Evolutionary conservation across 2,329 filamentous ascomycete species (phyloP).

Genomic region (Colletotrichum orchidophilum): DNA sequence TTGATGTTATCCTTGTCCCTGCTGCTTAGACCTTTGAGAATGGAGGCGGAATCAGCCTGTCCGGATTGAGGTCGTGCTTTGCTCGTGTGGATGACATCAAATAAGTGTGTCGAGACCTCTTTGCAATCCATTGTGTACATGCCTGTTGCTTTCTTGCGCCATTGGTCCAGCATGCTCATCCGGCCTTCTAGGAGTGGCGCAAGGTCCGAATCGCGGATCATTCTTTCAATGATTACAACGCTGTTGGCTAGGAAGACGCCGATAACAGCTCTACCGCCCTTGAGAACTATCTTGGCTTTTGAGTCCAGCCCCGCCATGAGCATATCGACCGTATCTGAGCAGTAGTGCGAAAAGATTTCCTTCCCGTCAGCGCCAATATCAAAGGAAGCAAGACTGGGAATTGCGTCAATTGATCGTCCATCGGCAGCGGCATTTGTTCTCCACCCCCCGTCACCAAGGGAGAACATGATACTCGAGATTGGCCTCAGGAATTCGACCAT

Average conservation of each 20-base stretch:
- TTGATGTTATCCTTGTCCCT: constrained; percentile 98
- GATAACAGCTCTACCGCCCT: constrained; percentile 78
- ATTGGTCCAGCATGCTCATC: constrained; percentile 76
- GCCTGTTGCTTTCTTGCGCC: constrained; percentile 86
- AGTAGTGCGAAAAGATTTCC: constrained; percentile 90
- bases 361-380: constrained; percentile 90
- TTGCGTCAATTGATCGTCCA: constrained; percentile 68
- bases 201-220: constrained; percentile 84
- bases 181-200: constrained; percentile 74
- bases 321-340: constrained; percentile 85
- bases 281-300: constrained; percentile 77
- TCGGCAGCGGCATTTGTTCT: constrained; percentile 61
- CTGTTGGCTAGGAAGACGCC: constrained; percentile 94
- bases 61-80: constrained; percentile 78
- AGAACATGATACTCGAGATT: constrained; percentile 89
- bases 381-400: constrained; percentile 79
- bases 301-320: constrained; percentile 79
- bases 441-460: constrained; percentile 94
- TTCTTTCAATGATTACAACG: constrained; percentile 83
- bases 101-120: constrained; percentile 83
- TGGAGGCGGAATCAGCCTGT: constrained; percentile 81
- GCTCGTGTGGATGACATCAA: constrained; percentile 93
- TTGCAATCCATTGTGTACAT: constrained; percentile 89
- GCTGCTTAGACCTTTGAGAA: constrained; percentile 83
- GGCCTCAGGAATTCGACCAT: constrained; percentile 89